Evolutionary conservation across 225 moss, liverwort and hornwort species (phyloP).

Genomic region (Marchantia polymorpha): DNA sequence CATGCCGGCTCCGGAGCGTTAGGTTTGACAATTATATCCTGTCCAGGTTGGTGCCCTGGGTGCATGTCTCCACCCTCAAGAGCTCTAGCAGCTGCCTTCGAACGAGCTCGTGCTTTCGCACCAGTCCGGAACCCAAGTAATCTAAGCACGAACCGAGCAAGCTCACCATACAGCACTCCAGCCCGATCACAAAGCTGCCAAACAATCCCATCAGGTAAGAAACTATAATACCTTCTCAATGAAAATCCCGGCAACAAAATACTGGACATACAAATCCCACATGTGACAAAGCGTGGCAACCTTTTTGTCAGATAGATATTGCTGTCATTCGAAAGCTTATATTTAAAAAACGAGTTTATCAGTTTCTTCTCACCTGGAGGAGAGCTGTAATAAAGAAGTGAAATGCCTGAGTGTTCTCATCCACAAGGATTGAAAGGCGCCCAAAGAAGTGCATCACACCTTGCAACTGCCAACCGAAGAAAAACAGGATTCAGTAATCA

Average conservation of each 20-base stretch:
- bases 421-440: conserved; percentile 86
- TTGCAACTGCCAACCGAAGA: conserved; percentile 55
- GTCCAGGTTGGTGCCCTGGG: conserved; percentile 22
- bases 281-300: not conserved
- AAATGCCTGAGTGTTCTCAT: conserved; percentile 96
- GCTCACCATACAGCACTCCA: conserved; percentile 91
- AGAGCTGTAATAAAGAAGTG: conserved; percentile 97
- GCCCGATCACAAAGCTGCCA: conserved; percentile 87
- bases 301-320: not conserved
- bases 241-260: not conserved
- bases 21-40: conserved; percentile 23
- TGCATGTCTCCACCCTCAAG: conserved; percentile 26
- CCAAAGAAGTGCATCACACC: conserved; percentile 90
- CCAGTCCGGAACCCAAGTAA: conserved; percentile 68
- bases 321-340: not conserved
- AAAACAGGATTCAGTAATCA: too few relatives aligned
- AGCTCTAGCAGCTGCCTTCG: conserved; percentile 39
- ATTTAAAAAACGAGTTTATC: not conserved
- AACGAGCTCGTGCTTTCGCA: conserved; percentile 29
- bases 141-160: conserved; percentile 84
- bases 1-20: conserved; percentile 32
- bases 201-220: not conserved
- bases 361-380: conserved; percentile 58
- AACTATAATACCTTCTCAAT: not conserved
- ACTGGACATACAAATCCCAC: not conserved